A percentile compares a stretch with the other conserved stretches of the same genome.
Evolutionary conservation across 2,329 filamentous ascomycete genomes (phyloP).

Genomic region (Aspergillus sp.): DNA sequence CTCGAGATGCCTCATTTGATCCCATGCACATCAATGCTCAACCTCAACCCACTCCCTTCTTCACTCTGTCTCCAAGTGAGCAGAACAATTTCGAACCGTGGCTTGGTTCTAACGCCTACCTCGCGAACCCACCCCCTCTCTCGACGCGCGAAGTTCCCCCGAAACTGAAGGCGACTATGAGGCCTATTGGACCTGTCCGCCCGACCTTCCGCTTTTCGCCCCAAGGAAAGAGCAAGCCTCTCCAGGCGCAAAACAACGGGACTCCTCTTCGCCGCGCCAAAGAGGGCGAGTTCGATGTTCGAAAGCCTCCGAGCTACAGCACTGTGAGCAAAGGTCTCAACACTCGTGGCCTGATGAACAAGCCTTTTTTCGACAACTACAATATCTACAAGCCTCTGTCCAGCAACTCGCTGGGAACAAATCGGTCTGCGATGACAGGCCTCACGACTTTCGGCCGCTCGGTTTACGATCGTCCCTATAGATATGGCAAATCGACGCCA

Average conservation of each 20-base stretch:
- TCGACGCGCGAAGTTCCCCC: not conserved
- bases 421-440: not conserved
- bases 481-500: not conserved
- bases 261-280: not conserved
- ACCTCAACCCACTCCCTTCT: not conserved
- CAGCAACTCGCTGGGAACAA: not conserved
- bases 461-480: not conserved
- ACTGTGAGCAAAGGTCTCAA: no score
- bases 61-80: not conserved
- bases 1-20: slow-evolving; percentile 11
- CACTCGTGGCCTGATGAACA: no score
- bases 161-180: not conserved
- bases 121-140: not conserved
- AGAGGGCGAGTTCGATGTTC: not conserved
- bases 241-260: not conserved
- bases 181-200: not conserved
- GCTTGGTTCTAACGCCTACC: not conserved
- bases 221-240: not conserved
- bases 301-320: not conserved
- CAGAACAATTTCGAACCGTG: not conserved
- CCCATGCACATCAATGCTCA: slow-evolving; percentile 24
- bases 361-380: no score
- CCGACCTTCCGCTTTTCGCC: not conserved
- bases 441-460: not conserved
- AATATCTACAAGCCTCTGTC: not conserved